Conservation (phyloP, 2,329 filamentous ascomycete species). For the Pseudopyrenochaeta lycopersici region DNA sequence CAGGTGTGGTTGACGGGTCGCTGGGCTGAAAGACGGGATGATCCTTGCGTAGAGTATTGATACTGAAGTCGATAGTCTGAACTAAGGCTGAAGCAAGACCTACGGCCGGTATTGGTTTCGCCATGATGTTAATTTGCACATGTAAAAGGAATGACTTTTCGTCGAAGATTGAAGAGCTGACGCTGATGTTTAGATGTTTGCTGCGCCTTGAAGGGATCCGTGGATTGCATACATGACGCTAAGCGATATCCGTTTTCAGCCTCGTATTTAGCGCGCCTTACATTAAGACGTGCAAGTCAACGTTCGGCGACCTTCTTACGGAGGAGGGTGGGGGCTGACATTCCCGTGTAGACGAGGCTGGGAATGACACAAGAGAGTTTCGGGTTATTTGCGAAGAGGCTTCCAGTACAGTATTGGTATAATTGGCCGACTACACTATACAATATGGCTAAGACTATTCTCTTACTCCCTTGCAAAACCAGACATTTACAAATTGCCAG, state of each 20-base stretch:
- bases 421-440: no score
- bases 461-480: no score
- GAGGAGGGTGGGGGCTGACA: no score
- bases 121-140: constrained; percentile 2
- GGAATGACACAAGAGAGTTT: no score
- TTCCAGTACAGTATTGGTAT: no score
- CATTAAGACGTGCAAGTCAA: not conserved
- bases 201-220: constrained; percentile 4
- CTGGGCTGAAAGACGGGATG: constrained; percentile 31
- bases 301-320: no score
- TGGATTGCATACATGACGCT: constrained; percentile 8
- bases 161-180: constrained; percentile 7
- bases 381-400: no score
- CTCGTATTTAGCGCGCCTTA: constrained; percentile 16
- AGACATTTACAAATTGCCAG: no score
- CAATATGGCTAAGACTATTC: no score
- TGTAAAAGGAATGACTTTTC: not conserved
- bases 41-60: constrained; percentile 33
- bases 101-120: constrained; percentile 28
- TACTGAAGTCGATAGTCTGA: constrained; percentile 33
- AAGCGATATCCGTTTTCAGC: constrained; percentile 14
- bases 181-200: not conserved
- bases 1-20: constrained; percentile 13
- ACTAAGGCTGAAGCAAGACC: constrained; percentile 29
- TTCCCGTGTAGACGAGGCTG: no score